Base-by-base conservation (phyloP, 1,284 basidiomycete species). In the Ustilago hordei region DNA sequence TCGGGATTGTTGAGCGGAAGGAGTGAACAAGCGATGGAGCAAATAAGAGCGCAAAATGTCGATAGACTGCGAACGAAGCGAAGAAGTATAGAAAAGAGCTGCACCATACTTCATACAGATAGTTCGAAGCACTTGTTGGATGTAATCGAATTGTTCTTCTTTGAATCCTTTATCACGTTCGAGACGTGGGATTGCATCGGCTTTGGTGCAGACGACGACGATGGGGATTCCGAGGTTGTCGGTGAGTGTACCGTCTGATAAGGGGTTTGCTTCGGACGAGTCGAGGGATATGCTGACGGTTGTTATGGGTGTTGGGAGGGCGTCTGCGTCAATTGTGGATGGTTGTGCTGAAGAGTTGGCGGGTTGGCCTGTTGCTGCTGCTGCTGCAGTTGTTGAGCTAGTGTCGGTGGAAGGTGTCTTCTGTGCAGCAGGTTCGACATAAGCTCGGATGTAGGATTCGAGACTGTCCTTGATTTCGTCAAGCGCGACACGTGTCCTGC, bases 51-150 rank as follows among this genome's bases (percentile, higher is more conserved):
- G 90, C 38, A 99, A 89, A 2, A 91, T 89, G 61, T 91, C 90
- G 57, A 95, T 89, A 0, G 93, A 94, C n/a, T 90, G 85, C 3
- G 95, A 93, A 55, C 92, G 90, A 2, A 86, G 84, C 7, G 91
- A 91, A 0, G 95, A 94, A 0, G 95, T 95, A 83, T 95, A 98
- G 86, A 98, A 96, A 50, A 99, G 87, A 0, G 91, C 91, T 0
- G 96, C 95, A 28, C 97, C 97, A 84, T 98, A 97, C 87, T 94
- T 93, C 58, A 98, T 88, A 83, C 94, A 97, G 66, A 98, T 90
- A 0, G 94, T 94, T 35, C 96, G 90, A 60, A 99, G 89, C 28
- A 94, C 91, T 84, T 99, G 96, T 91, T 98, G 96, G 23, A 98
- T 90, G 60, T 93, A 93, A 86, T 99, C 96, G 55, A 95, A 95